phyloP scores from a whole-genome alignment of 1,139 yeast species.

The Geotrichum histeridarum region DNA sequence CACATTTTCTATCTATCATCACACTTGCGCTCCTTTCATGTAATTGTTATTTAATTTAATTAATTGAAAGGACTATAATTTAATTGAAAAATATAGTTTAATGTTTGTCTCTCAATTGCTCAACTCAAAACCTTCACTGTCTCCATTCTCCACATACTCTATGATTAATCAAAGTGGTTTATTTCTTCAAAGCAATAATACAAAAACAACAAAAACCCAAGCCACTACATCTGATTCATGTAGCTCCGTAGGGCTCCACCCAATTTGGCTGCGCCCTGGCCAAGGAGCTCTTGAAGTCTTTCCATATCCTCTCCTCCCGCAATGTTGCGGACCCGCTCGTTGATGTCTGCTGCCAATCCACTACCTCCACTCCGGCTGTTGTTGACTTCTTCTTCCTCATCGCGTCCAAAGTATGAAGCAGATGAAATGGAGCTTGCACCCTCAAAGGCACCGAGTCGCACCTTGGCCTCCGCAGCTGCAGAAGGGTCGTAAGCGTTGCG shows the following conservation, averaged over 20 bases:
- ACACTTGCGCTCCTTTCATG: neutral
- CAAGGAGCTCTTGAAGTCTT: conserved; percentile 85
- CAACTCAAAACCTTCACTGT: too few relatives aligned
- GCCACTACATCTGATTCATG: conserved; percentile 43
- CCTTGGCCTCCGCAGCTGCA: conserved; percentile 72
- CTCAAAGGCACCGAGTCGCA: conserved; percentile 70
- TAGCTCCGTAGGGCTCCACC: conserved; percentile 83
- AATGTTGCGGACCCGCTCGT: conserved; percentile 61
- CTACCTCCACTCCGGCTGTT: conserved; percentile 32
- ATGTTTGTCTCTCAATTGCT: neutral
- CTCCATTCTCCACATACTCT: too few relatives aligned
- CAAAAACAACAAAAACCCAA: neutral
- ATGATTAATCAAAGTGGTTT: too few relatives aligned
- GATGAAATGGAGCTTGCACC: conserved; percentile 92
- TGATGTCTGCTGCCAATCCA: conserved; percentile 55
- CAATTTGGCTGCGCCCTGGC: conserved; percentile 85
- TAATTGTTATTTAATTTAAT: neutral
- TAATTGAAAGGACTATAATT: neutral
- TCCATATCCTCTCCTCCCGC: conserved; percentile 82
- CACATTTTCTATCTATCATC: too few relatives aligned
- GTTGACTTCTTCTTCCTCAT: conserved; percentile 46
- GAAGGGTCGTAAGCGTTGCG: conserved; percentile 77
- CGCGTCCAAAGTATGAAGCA: conserved; percentile 87
- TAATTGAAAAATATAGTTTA: neutral
- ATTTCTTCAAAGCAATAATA: too few relatives aligned